Evolutionary conservation across 2,329 filamentous ascomycete species (phyloP), one percentile per base, ranked within the genome.

Genomic region (Balansia obtecta): DNA sequence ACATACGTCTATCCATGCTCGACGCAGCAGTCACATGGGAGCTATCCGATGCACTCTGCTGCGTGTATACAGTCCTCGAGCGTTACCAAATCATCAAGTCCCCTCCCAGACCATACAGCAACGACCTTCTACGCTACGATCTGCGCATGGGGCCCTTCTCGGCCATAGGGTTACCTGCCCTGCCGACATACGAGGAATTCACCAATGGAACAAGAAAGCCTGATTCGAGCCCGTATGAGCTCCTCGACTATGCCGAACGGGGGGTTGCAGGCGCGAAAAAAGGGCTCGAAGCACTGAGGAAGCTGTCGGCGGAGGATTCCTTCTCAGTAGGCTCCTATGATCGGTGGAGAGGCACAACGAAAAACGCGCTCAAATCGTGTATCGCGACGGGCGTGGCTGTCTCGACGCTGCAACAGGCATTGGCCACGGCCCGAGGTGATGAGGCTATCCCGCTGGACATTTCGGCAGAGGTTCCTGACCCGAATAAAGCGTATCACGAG

Each of bases 91-190:
- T 82, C 53, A 56, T 88, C 57, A 67, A 71, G 47, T 51, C 68
- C 0, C 77, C 73, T 5, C 64, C 65, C 0, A 70, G 79, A 1
- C 82, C 84, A 0, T 94, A 89, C 62, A 79, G 82, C 51, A 78
- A 76, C 15, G 77, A 85, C 51, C 67, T 73, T 33, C 69, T 89
- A 4, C 81, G 88, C 12, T 90, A 93, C 63, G 85, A 93, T 56
- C 69, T 94, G 10, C 85, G 90, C 52, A 93, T 95, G 87, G 86
- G 85, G 59, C 87, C 88, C 0, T 95, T 94, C 60, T 71, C 83
- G 1, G 64, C 71, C 8, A 76, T 95, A 50, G 75, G 77, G 10
- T 72, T 87, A 2, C 86, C 88, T 0, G 76, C 80, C 52, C 71
- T 87, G 12, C 81, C 86, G 0, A 68, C 77, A 0, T 85, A 79